Evolutionary conservation across 2,329 filamentous ascomycete genomes (phyloP).

Genomic region (Alternaria alternata): DNA sequence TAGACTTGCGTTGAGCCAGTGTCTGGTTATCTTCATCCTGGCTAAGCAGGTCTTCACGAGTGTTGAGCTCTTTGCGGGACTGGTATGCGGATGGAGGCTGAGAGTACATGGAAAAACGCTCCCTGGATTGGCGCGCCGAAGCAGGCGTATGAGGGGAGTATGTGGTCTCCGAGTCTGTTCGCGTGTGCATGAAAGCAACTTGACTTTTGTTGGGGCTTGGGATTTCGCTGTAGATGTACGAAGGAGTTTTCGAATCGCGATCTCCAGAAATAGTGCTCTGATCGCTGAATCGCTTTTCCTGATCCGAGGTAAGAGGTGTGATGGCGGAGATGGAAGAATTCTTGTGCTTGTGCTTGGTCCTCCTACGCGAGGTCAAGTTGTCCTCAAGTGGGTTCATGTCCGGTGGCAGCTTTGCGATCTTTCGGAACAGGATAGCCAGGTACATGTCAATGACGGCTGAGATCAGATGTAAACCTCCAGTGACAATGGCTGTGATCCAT

Average conservation of each 20-base stretch:
- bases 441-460: slow-evolving; percentile 77
- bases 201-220: slow-evolving; percentile 52
- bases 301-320: slow-evolving; percentile 52
- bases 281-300: slow-evolving; percentile 70
- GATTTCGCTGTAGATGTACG: slow-evolving; percentile 39
- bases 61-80: slow-evolving; percentile 50
- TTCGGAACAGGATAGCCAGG: slow-evolving; percentile 79
- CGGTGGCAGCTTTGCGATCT: slow-evolving; percentile 82
- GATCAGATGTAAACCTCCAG: slow-evolving; percentile 73
- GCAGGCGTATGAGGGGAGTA: slow-evolving; percentile 61
- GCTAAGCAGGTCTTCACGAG: slow-evolving; percentile 41
- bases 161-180: slow-evolving; percentile 67
- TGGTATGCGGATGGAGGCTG: slow-evolving; percentile 47
- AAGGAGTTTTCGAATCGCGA: slow-evolving; percentile 42
- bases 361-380: slow-evolving; percentile 75
- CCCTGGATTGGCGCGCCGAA: slow-evolving; percentile 63
- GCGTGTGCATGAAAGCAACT: slow-evolving; percentile 83
- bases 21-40: slow-evolving; percentile 41
- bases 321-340: slow-evolving; percentile 62
- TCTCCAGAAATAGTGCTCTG: slow-evolving; percentile 52
- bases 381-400: slow-evolving; percentile 96
- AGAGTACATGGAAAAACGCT: slow-evolving; percentile 55
- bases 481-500: slow-evolving; percentile 72
- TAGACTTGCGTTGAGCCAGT: slow-evolving; percentile 44
- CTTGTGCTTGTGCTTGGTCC: slow-evolving; percentile 76